These are phyloP conservation scores for Teratosphaeria nubilosa DNA, from an alignment of 2,329 filamentous ascomycete genomes.

Conservation along the genomic window DNA sequence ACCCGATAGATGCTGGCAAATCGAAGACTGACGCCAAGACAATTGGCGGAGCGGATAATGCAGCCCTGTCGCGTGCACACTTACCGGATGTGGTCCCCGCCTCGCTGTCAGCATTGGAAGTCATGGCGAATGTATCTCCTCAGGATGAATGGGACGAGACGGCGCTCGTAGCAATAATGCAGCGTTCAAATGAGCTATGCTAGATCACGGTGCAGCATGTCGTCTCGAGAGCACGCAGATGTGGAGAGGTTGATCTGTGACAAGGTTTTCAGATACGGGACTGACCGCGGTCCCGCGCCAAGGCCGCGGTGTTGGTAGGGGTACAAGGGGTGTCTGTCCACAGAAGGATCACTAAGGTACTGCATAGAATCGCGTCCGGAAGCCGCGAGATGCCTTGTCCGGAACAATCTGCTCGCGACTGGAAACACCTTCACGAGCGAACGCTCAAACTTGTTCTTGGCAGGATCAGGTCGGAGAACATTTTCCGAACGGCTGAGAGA, in stretches of 20 bases:
- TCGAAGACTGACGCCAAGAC: neutral
- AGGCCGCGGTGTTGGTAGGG: no score
- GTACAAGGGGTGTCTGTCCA: no score
- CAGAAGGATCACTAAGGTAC: no score
- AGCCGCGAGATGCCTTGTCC: no score
- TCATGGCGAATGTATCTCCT: neutral
- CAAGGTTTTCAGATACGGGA: neutral
- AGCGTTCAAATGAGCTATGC: neutral
- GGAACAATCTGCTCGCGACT: no score
- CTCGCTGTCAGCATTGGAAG: neutral
- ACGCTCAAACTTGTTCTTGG: no score
- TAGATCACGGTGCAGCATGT: neutral
- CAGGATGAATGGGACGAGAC: neutral
- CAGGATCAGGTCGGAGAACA: no score
- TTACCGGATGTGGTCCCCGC: neutral
- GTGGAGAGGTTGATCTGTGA: neutral
- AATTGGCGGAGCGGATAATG: neutral
- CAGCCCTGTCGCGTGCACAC: neutral
- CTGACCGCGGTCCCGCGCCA: neutral
- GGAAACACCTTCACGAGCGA: no score
- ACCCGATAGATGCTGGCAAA: neutral
- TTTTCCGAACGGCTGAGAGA: no score
- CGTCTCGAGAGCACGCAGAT: neutral
- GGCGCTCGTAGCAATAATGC: neutral
- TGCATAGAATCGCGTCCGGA: no score